Conservation (phyloP, 805 yeast genomes). For the Candida jianshihensis region DNA sequence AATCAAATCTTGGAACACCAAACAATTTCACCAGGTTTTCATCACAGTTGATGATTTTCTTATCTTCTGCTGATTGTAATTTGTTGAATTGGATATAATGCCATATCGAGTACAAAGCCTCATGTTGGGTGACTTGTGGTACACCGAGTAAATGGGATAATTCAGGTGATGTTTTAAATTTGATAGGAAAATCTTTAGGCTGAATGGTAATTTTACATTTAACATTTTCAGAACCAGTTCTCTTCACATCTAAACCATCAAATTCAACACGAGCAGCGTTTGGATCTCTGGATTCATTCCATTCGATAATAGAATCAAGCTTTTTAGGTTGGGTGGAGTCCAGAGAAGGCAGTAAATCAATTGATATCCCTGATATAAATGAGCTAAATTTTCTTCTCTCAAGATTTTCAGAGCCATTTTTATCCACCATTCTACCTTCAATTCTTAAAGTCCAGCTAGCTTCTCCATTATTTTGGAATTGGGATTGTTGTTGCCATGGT, state of each 20-base stretch:
- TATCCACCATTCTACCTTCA: conserved; percentile 74
- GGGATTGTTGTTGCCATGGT: conserved; percentile 86
- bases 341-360: conserved; percentile 59
- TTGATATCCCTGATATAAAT: conserved; percentile 75
- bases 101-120: conserved; percentile 72
- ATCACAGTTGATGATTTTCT: conserved; percentile 46
- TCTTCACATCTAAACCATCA: conserved; percentile 84
- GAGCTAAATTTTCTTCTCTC: conserved; percentile 62
- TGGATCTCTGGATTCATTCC: conserved; percentile 65
- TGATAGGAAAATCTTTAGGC: conserved; percentile 68
- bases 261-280: conserved; percentile 45
- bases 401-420: conserved; percentile 39
- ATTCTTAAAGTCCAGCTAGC: conserved; percentile 80
- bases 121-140: conserved; percentile 78
- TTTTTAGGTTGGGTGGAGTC: conserved; percentile 12
- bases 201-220: conserved; percentile 71
- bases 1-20: conserved; percentile 46
- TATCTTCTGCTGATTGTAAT: conserved; percentile 51
- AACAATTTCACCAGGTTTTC: conserved; percentile 37
- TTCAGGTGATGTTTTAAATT: conserved; percentile 55
- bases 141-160: conserved; percentile 69
- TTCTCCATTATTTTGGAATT: conserved; percentile 25
- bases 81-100: conserved; percentile 68
- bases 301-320: conserved; percentile 56
- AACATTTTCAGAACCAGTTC: conserved; percentile 64